Evolutionary conservation across 257 asterid genomes (phyloP), one percentile per base, ranked within the genome.

Genomic region (Penstemon davidsonii): DNA sequence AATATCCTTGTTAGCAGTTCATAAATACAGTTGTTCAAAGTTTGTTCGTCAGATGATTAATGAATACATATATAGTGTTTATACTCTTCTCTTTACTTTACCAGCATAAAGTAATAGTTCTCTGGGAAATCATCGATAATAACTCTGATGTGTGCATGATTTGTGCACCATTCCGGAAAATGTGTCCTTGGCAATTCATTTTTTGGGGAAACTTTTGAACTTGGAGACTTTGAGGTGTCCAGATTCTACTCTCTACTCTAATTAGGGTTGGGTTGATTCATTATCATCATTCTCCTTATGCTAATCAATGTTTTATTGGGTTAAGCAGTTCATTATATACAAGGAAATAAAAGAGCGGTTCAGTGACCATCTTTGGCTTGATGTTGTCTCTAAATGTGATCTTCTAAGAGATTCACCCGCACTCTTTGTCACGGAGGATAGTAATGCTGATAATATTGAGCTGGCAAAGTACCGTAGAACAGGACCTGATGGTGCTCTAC

Each of bases 331-430:
- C 57, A 68, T 78, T 54, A 87, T 93, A 60, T 93, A 93, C 78
- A 84, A 90, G 77, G 99, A 88, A 78, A 85, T 93, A 65, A 87
- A 80, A 77, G 91, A 85, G 84, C 89, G 99, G 76, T 93, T 88
- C 68, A 73, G 81, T 2, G 75, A 85, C 76, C 97, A 90, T 83
- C 89, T 93, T 64, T 93, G 99, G 99, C 84, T 93, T 67, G 96
- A 93, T 72, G 96, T 87, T 45, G 92, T 93, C 76, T 93, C 99
- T 33, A 93, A 93, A 78, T 82, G 87, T 76, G 99, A 93, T 74
- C 79, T 93, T 72, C 76, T 93, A 68, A 82, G 72, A 69, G 88
- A 82, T 69, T 73, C 91, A 64, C 96, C 99, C 1, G 88, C 78
- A 53, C 44, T 86, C 71, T 90, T 84, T 77, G 69, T 78, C 68